Evolutionary conservation across 805 yeast species (phyloP), one percentile per base, ranked within the genome.

Genomic region (Debaryomyces prosopidis): DNA sequence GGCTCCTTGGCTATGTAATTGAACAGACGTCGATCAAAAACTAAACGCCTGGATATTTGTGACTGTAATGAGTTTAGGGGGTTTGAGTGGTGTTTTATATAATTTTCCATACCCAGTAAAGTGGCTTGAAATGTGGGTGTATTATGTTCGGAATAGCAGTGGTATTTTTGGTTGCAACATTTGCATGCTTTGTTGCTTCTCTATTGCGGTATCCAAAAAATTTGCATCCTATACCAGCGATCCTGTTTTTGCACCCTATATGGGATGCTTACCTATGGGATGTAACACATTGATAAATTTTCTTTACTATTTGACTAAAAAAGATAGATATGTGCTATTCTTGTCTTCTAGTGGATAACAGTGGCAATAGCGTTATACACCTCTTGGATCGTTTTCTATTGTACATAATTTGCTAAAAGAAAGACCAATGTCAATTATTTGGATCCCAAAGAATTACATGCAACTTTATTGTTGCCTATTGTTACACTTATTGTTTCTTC

Each of bases 221-320:
- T 33, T 55, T 8, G 15, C 23, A 2, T 42, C 42, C 15, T 49
- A 52, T 36, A 63, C 67, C 43, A 43, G 57, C 16, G 67, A 69
- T 44, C 75, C 81, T 1, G 58, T 63, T 2, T 66, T 77, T 31
- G 78, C 83, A 37, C 81, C 83, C 2, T 88, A 83, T 54, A 68
- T 88, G 67, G 96, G 96, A 6, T 83, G 92, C 49, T 76, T 79
- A 45, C 84, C 89, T 14, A 90, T 90, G 96, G 96, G 90, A 0
- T 73, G 74, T 50, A 75, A 81, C 9, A 82, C 96, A 2, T 63
- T 89, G 49, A 69, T 84, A 26, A 84, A 81, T 58, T 79, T 77
- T 66, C 62, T 85, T 20, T 73, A 73, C 48, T 62, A 59, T 28
- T 49, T 85, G 20, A 70, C 80, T 15, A 71, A 56, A 11, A 35